These are phyloP conservation scores for Rhodomyrtus psidioides DNA, from an alignment of 441 rosid genomes.

Conservation along the genomic window DNA sequence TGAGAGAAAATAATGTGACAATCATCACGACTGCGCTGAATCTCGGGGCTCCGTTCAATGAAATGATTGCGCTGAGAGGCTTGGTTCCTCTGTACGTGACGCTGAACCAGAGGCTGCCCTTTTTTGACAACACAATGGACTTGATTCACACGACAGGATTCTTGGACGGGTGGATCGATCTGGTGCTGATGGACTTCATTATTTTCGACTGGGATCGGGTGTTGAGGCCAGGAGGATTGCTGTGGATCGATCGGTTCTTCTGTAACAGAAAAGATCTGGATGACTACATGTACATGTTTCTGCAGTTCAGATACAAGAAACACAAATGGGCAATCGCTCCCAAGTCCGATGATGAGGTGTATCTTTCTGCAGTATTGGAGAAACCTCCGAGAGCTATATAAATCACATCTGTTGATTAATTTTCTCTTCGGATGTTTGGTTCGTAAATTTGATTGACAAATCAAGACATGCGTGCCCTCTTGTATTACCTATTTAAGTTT, in stretches of 20 bases:
- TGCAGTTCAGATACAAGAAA: constrained; percentile 82
- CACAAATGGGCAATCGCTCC: constrained; percentile 69
- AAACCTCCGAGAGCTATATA: constrained; percentile 81
- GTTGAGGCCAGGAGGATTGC: constrained; percentile 74
- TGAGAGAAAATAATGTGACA: constrained; percentile 71
- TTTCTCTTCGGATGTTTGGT: background rate
- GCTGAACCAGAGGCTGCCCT: constrained; percentile 76
- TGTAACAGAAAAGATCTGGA: constrained; percentile 62
- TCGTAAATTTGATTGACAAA: background rate
- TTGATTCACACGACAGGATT: constrained; percentile 71
- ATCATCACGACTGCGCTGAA: constrained; percentile 70
- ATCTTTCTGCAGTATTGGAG: constrained; percentile 77
- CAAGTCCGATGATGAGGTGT: constrained; percentile 60
- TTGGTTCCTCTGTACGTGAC: constrained; percentile 61
- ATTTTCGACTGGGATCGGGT: constrained; percentile 82
- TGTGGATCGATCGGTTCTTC: constrained; percentile 82
- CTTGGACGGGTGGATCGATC: constrained; percentile 78
- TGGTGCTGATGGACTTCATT: constrained; percentile 67
- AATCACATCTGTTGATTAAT: background rate
- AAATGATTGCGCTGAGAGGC: constrained; percentile 75
- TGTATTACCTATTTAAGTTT: background rate
- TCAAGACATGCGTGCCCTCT: background rate
- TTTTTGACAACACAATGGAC: constrained; percentile 83
- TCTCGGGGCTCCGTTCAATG: constrained; percentile 84
- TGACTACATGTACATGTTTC: constrained; percentile 85